These are phyloP conservation scores for Penicillium soppii DNA, from an alignment of 495 filamentous ascomycete species.

Conservation along the genomic window DNA sequence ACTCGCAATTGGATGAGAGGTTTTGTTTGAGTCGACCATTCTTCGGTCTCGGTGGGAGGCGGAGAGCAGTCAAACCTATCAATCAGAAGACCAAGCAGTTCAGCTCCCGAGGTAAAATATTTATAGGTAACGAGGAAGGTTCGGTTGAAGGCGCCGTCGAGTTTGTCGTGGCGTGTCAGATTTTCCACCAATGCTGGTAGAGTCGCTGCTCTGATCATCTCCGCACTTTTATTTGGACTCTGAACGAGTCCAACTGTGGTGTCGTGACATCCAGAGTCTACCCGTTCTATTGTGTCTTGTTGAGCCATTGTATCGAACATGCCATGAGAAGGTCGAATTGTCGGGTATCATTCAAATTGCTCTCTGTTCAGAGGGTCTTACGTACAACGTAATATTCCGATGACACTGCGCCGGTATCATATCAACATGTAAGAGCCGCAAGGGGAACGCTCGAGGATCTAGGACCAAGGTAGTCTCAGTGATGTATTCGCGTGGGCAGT, in stretches of 20 bases:
- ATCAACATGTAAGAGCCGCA: background rate
- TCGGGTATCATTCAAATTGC: background rate
- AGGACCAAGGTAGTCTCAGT: background rate
- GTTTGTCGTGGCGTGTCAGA: constrained; percentile 83
- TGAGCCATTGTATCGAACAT: background rate
- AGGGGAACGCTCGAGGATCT: background rate
- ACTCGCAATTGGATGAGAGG: constrained; percentile 82
- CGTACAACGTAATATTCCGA: background rate
- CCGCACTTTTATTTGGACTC: constrained; percentile 58
- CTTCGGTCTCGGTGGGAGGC: constrained; percentile 67
- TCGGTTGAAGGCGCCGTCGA: constrained; percentile 85
- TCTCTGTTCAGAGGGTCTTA: no score
- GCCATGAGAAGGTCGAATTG: background rate
- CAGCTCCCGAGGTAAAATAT: constrained; percentile 79
- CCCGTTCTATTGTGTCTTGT: background rate
- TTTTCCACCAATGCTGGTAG: constrained; percentile 84
- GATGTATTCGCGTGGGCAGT: background rate
- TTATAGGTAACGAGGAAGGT: constrained; percentile 89
- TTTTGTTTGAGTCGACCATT: constrained; percentile 81
- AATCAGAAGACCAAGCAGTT: constrained; percentile 81
- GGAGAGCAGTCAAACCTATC: constrained; percentile 80
- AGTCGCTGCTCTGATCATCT: constrained; percentile 74
- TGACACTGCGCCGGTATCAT: background rate
- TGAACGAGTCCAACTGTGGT: constrained; percentile 64
- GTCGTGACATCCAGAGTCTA: constrained; percentile 6